phyloP scores from a whole-genome alignment of 176 grass and related monocot genomes.

The Aegilops bicornis region DNA sequence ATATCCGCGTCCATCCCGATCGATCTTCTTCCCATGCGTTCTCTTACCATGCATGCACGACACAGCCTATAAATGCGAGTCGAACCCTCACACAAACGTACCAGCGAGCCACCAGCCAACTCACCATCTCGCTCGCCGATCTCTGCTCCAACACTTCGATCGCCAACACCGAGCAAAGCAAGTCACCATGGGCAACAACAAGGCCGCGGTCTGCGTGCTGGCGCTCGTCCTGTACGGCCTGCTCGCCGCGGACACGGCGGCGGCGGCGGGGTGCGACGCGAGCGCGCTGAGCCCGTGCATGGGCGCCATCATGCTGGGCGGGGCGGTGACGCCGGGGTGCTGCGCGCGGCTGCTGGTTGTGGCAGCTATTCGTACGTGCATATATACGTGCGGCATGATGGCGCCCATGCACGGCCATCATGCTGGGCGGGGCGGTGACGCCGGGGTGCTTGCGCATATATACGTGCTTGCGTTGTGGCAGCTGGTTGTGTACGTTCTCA shows the following conservation, averaged over 20 bases:
- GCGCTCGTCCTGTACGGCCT: not conserved
- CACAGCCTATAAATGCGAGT: not conserved
- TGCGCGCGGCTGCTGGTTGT: constrained; percentile 17
- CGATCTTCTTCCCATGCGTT: not conserved
- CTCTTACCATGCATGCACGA: not conserved
- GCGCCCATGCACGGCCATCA: constrained; percentile 27
- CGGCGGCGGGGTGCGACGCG: constrained; percentile 41
- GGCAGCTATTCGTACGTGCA: too few species aligned
- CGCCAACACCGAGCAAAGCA: not conserved
- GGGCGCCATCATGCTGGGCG: constrained; percentile 21
- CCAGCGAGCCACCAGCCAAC: not conserved
- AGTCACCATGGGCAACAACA: not conserved
- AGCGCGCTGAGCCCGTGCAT: constrained; percentile 35
- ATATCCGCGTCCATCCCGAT: not conserved
- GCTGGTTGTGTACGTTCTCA: too few species aligned
- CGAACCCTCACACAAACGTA: not conserved
- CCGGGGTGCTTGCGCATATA: constrained; percentile 13
- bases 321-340: not conserved
- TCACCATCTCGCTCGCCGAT: not conserved
- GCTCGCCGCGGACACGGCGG: not conserved
- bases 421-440: constrained; percentile 2
- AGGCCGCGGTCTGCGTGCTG: not conserved
- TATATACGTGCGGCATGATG: too few species aligned
- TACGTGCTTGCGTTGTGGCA: too few species aligned
- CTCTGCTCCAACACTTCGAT: not conserved